phyloP scores from a whole-genome alignment of 129 eudicot genomes.

The Dittrichia graveolens region DNA sequence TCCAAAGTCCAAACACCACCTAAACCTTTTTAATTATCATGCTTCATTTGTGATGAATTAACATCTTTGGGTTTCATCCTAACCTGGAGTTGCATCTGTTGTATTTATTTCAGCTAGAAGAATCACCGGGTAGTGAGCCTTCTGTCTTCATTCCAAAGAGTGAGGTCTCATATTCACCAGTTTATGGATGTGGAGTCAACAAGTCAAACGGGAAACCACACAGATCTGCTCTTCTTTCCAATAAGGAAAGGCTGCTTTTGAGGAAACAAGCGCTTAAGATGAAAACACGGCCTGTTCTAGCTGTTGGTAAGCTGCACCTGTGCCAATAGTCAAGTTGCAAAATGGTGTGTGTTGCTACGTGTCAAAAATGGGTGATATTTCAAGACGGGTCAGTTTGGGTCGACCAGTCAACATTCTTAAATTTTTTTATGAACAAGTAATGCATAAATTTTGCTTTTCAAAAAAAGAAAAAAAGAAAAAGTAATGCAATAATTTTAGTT shows the following conservation, averaged over 20 bases:
- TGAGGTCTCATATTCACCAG: constrained; percentile 27
- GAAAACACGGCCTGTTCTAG: constrained; percentile 72
- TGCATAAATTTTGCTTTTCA: neutral
- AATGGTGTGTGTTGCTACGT: neutral
- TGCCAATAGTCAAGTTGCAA: constrained; percentile 8
- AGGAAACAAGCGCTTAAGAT: constrained; percentile 83
- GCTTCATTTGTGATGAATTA: neutral
- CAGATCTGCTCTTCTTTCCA: constrained; percentile 61
- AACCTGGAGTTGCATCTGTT: constrained; percentile 11
- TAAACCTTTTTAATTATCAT: neutral
- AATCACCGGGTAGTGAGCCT: constrained; percentile 22
- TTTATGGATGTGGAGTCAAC: constrained; percentile 19
- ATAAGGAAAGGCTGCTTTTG: constrained; percentile 83
- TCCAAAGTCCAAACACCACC: neutral
- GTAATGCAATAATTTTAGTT: neutral
- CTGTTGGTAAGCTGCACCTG: constrained; percentile 62
- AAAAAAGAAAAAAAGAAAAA: too few species aligned
- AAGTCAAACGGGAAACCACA: constrained; percentile 33
- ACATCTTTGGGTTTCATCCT: constrained; percentile 11
- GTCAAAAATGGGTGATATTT: neutral
- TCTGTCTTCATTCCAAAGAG: constrained; percentile 16
- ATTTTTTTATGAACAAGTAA: neutral
- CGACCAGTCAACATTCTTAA: neutral
- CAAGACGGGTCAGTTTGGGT: neutral
- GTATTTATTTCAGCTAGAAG: constrained; percentile 38